Evolutionary conservation across 2,329 filamentous ascomycete genomes (phyloP).

Genomic region (Curvularia verruculosa): DNA sequence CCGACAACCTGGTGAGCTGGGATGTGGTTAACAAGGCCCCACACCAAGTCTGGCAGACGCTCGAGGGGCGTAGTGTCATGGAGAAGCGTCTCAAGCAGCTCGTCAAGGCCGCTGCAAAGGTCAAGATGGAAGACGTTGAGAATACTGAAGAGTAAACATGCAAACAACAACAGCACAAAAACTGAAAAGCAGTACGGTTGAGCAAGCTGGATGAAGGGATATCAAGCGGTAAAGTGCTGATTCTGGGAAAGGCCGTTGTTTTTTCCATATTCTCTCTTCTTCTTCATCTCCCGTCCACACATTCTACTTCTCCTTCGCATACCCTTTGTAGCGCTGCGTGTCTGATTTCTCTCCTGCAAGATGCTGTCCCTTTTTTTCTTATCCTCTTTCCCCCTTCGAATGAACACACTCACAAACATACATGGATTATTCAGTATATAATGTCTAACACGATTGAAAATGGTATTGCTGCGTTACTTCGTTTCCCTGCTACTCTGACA

Average conservation of each 20-base stretch:
- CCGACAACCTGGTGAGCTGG: slow-evolving; percentile 79
- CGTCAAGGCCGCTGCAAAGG: slow-evolving; percentile 53
- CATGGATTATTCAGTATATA: neutral
- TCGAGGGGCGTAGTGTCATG: slow-evolving; percentile 73
- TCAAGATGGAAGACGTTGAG: slow-evolving; percentile 10
- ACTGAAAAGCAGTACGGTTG: neutral
- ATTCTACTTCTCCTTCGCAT: slow-evolving; percentile 12
- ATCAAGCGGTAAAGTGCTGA: neutral
- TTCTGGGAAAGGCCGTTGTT: neutral
- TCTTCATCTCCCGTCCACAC: neutral
- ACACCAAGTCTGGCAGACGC: slow-evolving; percentile 82
- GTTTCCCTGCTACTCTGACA: neutral
- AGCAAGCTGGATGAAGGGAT: neutral
- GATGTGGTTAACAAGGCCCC: slow-evolving; percentile 85
- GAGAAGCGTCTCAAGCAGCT: slow-evolving; percentile 79
- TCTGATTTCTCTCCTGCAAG: neutral
- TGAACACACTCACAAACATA: neutral
- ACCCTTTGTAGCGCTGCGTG: slow-evolving; percentile 10
- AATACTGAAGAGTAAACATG: neutral
- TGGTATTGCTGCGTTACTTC: neutral
- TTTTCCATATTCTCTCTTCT: neutral
- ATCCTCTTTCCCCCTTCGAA: neutral
- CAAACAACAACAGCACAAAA: neutral
- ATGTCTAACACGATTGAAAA: slow-evolving; percentile 1
- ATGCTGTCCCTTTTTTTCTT: no score